Conservation (phyloP, 1,284 basidiomycete species). For the Naganishia sp. region DNA sequence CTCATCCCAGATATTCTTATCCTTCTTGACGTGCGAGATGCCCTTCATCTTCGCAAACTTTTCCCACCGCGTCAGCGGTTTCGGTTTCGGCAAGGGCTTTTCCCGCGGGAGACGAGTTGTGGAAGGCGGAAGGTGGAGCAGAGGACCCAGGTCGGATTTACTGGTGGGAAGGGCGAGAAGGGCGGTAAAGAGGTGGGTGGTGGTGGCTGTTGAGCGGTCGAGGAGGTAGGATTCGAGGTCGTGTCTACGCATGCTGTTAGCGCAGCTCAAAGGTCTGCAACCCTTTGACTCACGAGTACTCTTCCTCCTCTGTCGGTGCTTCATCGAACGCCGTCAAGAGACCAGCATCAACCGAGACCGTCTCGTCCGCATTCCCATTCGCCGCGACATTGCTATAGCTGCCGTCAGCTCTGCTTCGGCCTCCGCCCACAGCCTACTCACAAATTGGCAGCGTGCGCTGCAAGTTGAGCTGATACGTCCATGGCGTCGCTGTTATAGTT, state of each 20-base stretch:
- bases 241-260: constrained; percentile 56
- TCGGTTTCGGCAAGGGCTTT: constrained; percentile 89
- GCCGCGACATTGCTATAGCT: not conserved
- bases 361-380: constrained; percentile 27
- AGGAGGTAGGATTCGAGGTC: constrained; percentile 79
- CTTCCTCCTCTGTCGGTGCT: constrained; percentile 77
- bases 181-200: constrained; percentile 75
- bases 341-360: constrained; percentile 67
- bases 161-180: constrained; percentile 84
- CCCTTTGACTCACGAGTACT: constrained; percentile 64
- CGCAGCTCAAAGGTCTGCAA: not conserved
- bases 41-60: constrained; percentile 92
- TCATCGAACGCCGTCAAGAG: constrained; percentile 82
- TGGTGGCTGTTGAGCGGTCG: constrained; percentile 78
- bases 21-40: constrained; percentile 76
- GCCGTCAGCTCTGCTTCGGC: too few species aligned
- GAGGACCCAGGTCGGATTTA: constrained; percentile 74
- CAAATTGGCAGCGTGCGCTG: constrained; percentile 68
- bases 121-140: constrained; percentile 77
- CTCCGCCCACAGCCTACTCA: constrained; percentile 41
- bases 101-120: constrained; percentile 78
- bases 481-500: constrained; percentile 52
- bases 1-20: constrained; percentile 90
- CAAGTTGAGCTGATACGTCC: constrained; percentile 77
- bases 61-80: constrained; percentile 95